These are phyloP conservation scores for Blechomonas ayalai DNA, from an alignment of 208 protist species.

Conservation along the genomic window DNA sequence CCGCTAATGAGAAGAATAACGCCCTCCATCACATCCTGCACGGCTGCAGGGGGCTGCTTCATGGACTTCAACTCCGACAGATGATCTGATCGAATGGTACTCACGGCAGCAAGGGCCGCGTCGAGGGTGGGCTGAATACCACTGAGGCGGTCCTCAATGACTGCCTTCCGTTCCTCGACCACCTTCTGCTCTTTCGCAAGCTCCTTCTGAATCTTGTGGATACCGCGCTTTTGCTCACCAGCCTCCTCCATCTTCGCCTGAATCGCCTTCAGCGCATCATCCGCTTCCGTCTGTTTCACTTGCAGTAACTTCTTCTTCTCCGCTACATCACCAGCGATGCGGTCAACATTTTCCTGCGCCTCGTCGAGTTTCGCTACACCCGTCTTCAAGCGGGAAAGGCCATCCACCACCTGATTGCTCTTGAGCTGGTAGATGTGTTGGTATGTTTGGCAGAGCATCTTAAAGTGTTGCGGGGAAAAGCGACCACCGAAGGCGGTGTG, in stretches of 20 bases:
- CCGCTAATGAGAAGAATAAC: conserved; percentile 91
- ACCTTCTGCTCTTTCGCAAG: conserved; percentile 90
- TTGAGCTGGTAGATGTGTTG: conserved; percentile 77
- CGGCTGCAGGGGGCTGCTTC: conserved; percentile 91
- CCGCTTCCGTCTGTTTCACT: conserved; percentile 93
- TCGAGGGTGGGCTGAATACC: conserved; percentile 95
- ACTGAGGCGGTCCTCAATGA: conserved; percentile 92
- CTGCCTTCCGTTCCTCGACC: conserved; percentile 78
- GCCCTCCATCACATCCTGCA: conserved; percentile 95
- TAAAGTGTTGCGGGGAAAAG: conserved; percentile 91
- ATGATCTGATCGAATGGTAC: conserved; percentile 89
- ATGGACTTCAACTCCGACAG: conserved; percentile 96
- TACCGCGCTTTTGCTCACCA: conserved; percentile 87
- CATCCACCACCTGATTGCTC: conserved; percentile 60
- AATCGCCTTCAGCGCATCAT: conserved; percentile 94
- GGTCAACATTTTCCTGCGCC: conserved; percentile 91
- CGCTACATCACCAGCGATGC: conserved; percentile 87
- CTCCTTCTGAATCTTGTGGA: conserved; percentile 90
- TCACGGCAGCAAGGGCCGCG: conserved; percentile 89
- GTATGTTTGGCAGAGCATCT: conserved; percentile 88
- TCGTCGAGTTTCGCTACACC: conserved; percentile 95
- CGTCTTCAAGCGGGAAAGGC: conserved; percentile 67
- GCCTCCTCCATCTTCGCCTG: conserved; percentile 93
- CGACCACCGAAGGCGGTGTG: conserved; percentile 62
- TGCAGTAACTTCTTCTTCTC: conserved; percentile 86